phyloP scores from a whole-genome alignment of 2,329 filamentous ascomycete genomes.

The Cercospora sojina region DNA sequence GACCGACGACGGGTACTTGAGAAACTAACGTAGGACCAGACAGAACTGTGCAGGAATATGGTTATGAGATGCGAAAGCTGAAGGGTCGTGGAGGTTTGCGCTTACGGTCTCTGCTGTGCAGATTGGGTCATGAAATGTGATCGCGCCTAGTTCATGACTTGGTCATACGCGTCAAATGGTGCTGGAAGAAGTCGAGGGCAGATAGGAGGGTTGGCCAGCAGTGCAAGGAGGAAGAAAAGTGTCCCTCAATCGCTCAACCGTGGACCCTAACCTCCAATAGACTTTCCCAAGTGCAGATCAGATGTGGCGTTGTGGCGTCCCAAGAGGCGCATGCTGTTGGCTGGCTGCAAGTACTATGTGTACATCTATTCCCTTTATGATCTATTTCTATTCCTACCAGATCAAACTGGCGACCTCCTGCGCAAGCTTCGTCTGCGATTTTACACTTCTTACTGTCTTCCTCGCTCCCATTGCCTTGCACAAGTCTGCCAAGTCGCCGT shows the following conservation, averaged over 20 bases:
- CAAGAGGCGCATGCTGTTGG: neutral
- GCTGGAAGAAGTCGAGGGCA: neutral
- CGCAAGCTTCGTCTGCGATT: slow-evolving; percentile 39
- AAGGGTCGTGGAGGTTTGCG: neutral
- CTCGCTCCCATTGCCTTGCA: slow-evolving; percentile 73
- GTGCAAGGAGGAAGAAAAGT: slow-evolving; percentile 6
- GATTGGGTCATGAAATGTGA: slow-evolving; percentile 8
- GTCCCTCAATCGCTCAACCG: neutral
- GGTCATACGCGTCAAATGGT: neutral
- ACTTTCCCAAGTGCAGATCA: slow-evolving; percentile 2
- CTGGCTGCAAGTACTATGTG: neutral
- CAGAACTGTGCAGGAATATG: slow-evolving; percentile 23
- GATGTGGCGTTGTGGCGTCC: neutral
- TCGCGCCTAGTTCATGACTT: slow-evolving; percentile 6
- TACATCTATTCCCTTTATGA: neutral
- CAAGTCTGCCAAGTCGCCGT: slow-evolving; percentile 78
- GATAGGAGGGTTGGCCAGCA: neutral
- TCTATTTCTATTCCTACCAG: slow-evolving; percentile 15
- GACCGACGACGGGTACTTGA: slow-evolving; percentile 50
- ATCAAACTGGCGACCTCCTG: slow-evolving; percentile 34
- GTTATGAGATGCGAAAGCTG: neutral
- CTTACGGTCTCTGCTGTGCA: slow-evolving; percentile 13
- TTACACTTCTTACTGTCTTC: slow-evolving; percentile 54
- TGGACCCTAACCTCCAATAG: neutral
- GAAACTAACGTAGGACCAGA: slow-evolving; percentile 55